These are phyloP conservation scores for Prunus padus DNA, from an alignment of 306 rosid species.

Conservation along the genomic window DNA sequence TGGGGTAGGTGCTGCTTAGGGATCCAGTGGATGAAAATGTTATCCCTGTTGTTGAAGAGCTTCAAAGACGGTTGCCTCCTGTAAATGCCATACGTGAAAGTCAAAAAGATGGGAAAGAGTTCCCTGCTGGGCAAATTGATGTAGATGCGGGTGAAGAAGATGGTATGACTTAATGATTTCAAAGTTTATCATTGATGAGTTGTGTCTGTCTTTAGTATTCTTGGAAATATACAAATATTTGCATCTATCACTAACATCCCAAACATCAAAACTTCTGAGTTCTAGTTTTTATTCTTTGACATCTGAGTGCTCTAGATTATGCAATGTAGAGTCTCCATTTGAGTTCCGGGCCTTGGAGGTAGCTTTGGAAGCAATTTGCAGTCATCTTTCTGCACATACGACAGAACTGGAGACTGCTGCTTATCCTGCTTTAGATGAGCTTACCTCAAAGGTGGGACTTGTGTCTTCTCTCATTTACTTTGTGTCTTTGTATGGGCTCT, in stretches of 20 bases:
- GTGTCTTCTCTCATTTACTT: constrained; percentile 18
- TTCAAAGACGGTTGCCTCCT: constrained; percentile 80
- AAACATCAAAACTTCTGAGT: constrained; percentile 2
- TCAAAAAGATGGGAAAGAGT: constrained; percentile 41
- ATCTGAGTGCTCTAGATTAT: constrained; percentile 41
- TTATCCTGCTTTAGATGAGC: constrained; percentile 95
- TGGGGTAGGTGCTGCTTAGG: constrained; percentile 74
- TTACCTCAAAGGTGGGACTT: constrained; percentile 72
- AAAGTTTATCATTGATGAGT: background rate
- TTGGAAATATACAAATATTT: constrained; percentile 20
- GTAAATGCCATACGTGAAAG: constrained; percentile 17
- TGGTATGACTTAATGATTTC: constrained; percentile 47
- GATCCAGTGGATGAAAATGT: constrained; percentile 80
- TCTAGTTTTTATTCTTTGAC: constrained; percentile 13
- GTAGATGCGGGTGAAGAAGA: constrained; percentile 74
- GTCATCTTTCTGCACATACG: constrained; percentile 95
- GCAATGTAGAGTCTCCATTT: constrained; percentile 82
- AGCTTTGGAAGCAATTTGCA: constrained; percentile 94
- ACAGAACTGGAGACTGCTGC: constrained; percentile 87
- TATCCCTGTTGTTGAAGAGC: constrained; percentile 85
- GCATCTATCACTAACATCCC: background rate
- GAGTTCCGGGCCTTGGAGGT: constrained; percentile 96
- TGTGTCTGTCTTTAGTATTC: background rate
- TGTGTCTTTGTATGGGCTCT: background rate
- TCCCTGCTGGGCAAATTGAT: constrained; percentile 47